These are phyloP conservation scores for Cutaneotrichosporon cutaneum DNA, from an alignment of 1,284 basidiomycete species.

Conservation along the genomic window DNA sequence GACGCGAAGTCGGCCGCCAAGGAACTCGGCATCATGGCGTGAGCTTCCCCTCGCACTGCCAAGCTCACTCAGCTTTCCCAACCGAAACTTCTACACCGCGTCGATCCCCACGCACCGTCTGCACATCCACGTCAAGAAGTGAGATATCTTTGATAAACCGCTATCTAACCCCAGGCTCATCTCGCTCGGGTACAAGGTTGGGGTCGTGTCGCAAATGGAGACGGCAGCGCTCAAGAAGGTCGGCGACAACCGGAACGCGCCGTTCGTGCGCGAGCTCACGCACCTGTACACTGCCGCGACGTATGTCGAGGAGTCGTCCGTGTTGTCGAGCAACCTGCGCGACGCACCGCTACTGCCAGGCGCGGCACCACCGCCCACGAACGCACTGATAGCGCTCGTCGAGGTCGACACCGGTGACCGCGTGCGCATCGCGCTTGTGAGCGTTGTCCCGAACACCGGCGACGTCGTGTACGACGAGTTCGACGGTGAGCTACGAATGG, in stretches of 20 bases:
- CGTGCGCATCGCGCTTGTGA: slow-evolving; percentile 70
- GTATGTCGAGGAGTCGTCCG: slow-evolving; percentile 54
- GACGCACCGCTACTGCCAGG: slow-evolving; percentile 42
- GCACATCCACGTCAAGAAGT: slow-evolving; percentile 86
- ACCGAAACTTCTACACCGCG: slow-evolving; percentile 77
- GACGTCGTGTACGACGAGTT: slow-evolving; percentile 92
- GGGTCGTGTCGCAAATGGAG: slow-evolving; percentile 87
- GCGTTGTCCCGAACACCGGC: slow-evolving; percentile 81
- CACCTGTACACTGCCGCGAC: slow-evolving; percentile 85
- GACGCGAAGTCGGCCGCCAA: slow-evolving; percentile 63
- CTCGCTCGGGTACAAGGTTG: slow-evolving; percentile 83
- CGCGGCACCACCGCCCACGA: slow-evolving; percentile 43
- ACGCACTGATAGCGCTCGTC: slow-evolving; percentile 58
- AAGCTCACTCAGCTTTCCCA: slow-evolving; percentile 56
- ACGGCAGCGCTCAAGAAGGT: slow-evolving; percentile 94
- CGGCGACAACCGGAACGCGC: slow-evolving; percentile 74
- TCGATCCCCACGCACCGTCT: slow-evolving; percentile 78
- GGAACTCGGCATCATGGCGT: slow-evolving; percentile 58
- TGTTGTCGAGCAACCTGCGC: slow-evolving; percentile 37
- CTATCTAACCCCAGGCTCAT: slow-evolving; percentile 63
- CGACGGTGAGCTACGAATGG: slow-evolving; percentile 59
- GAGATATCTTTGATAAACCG: slow-evolving; percentile 24
- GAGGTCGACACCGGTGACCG: slow-evolving; percentile 64
- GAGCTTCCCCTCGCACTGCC: slow-evolving; percentile 12
- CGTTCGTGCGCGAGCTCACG: slow-evolving; percentile 78